Conservation (phyloP, 306 rosid genomes). For the Begonia masoniana region DNA sequence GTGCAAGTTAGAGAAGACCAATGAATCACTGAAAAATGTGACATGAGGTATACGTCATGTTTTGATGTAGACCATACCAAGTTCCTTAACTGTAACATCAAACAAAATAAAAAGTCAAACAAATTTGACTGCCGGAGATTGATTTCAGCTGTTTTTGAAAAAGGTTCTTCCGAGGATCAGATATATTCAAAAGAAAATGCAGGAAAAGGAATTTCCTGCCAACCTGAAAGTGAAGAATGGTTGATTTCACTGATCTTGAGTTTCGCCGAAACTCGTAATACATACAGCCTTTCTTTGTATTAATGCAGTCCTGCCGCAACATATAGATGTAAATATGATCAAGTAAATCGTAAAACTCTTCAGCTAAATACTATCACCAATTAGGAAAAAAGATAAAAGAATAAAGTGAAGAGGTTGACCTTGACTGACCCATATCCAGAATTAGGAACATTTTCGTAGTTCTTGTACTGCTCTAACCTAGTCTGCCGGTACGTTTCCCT, state of each 20-base stretch:
- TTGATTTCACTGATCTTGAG: conserved; percentile 82
- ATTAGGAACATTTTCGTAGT: conserved; percentile 66
- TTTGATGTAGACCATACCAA: conserved; percentile 88
- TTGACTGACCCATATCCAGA: conserved; percentile 72
- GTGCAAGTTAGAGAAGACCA: conserved; percentile 62
- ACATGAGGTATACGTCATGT: conserved; percentile 75
- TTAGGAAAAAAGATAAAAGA: conserved; percentile 1
- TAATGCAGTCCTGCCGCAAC: conserved; percentile 44
- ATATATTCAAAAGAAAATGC: neutral
- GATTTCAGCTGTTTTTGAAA: neutral
- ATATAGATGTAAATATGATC: neutral
- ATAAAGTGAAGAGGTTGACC: conserved; percentile 22
- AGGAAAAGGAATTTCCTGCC: conserved; percentile 1
- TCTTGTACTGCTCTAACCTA: conserved; percentile 86
- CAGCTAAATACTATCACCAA: neutral
- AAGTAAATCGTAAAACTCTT: neutral
- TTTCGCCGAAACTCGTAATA: conserved; percentile 70
- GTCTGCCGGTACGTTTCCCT: conserved; percentile 52
- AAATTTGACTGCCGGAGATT: neutral
- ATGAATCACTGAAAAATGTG: conserved; percentile 58
- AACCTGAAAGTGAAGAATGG: conserved; percentile 87
- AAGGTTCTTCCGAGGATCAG: neutral
- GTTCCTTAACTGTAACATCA: conserved; percentile 63
- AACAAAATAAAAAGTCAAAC: neutral
- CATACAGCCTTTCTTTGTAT: conserved; percentile 45